Base-by-base conservation (phyloP, 2,329 filamentous ascomycete species). In the Thielaviopsis ethacetica region DNA sequence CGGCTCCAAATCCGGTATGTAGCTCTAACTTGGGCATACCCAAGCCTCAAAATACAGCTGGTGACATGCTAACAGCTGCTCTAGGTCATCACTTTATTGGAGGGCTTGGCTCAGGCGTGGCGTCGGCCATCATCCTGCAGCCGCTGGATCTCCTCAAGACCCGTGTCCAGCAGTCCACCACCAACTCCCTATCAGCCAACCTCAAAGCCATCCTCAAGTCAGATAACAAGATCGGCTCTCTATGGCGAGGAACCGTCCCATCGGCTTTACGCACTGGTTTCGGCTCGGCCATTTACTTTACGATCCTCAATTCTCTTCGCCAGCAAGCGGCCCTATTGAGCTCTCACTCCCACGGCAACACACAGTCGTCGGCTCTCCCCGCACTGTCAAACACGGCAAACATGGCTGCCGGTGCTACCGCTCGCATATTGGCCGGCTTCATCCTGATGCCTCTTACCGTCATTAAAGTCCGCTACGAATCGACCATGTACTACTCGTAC, bases 141-240 rank as follows among this genome's bases (percentile, higher is more conserved):
- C 93, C 93, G 26, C 86, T 93, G 67, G 93, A 98, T 72, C 84
- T 98, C 3, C 83, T 98, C 69, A 98, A 98, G 72, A 98, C 93
- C 30, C 85, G 93, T 53, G 84, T 97, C 49, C 93, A 98, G 69
- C 93, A 97, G 71, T 88, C 88, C 38, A 82, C 82, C 54, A 78
- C 80, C 51, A 79, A 81, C 64, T 82, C 88, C 2, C 80, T 97
- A 60, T 71, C 81, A 57, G 73, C 76, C 24, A 86, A 86, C 19
- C 74, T 95, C 62, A 81, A 81, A 66, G 75, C 82, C 6, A 61
- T 59, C 21, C 53, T 63, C 21, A 62, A 38, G 88, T 95, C 67
- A 79, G 85, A 63, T 73, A 75, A 64, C 49, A 63, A 59, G 24
- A 74, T 95, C 63, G 79, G 82, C 34, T 80, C 82, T 51, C 81